Conservation (phyloP, 768 basidiomycete genomes). For the Lactarius deliciosus region DNA sequence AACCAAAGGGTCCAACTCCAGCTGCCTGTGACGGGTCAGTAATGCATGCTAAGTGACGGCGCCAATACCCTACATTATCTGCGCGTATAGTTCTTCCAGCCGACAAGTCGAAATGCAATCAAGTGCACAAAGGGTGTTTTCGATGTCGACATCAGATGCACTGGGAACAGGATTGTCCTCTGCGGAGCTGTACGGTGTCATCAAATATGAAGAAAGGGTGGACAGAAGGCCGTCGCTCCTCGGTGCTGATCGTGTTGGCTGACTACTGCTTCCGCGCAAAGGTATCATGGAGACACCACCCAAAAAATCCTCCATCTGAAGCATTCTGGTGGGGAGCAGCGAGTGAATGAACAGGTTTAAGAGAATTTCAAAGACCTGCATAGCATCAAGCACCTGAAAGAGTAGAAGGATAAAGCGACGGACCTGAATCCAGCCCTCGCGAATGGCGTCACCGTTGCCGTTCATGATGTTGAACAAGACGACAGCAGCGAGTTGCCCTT, state of each 20-base stretch:
- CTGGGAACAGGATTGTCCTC: conserved; percentile 78
- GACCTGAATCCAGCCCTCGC: conserved; percentile 94
- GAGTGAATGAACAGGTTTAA: conserved; percentile 95
- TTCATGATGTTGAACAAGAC: conserved; percentile 98
- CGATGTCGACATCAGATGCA: conserved; percentile 88
- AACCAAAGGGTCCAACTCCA: conserved; percentile 75
- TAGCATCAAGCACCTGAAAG: conserved; percentile 14
- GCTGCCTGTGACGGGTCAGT: conserved; percentile 49
- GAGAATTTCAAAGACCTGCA: conserved; percentile 96
- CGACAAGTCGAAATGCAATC: conserved; percentile 94
- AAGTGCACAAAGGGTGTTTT: conserved; percentile 91
- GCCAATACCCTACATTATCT: conserved; percentile 69
- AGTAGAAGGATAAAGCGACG: conserved; percentile 24
- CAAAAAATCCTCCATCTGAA: conserved; percentile 98
- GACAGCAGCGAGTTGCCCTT: conserved; percentile 93
- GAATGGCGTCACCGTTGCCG: conserved; percentile 88
- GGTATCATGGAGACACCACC: conserved; percentile 95
- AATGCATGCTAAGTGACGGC: not conserved
- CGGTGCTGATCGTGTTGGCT: conserved; percentile 58
- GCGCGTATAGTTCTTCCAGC: conserved; percentile 89
- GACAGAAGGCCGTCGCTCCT: conserved; percentile 90
- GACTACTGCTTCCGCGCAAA: conserved; percentile 58
- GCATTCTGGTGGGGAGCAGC: conserved; percentile 82
- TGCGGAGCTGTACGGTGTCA: conserved; percentile 85
- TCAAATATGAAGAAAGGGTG: conserved; percentile 90